Evolutionary conservation across 805 yeast species (phyloP), one percentile per base, ranked within the genome.

Genomic region (Isabelozyma gotoi): DNA sequence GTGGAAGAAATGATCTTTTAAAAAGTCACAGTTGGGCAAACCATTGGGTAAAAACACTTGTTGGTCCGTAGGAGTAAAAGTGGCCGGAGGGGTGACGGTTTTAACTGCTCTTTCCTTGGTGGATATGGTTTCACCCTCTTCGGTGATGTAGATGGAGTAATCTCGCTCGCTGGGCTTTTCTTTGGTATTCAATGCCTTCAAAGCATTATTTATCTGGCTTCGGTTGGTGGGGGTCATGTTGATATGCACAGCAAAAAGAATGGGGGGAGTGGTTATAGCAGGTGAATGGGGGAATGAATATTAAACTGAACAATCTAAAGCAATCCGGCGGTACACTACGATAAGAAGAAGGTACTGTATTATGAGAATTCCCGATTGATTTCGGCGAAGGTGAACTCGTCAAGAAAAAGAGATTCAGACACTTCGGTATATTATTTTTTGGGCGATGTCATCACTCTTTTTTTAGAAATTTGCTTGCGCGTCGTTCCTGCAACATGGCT

Each of bases 1-100:
- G 33, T 76, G 71, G 50, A 74, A 68, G 52, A 91, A 85, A 66
- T 89, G 97, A 19, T 81, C 77, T 50, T 77, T 81, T 43, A 94
- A 64, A 54, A 87, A 86, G 34, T 68, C 80, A 52, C 82, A 77
- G 57, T 89, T 80, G 8, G 97, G 97, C 45, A 80, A 66, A 2
- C 88, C 90, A 42, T 75, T 73, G 3, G 68, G 63, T 33, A 61
- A 60, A 54, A 89, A 92, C 14, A 92, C 70, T 58, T 87, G 81
- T 4, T 67, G 76, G 58, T 91, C 88, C 0, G 76, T 62, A 0
- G 97, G 97, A 14, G 70, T 70, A 37, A 65, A 63, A 7, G 80
- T 64, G 1, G 86, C 85, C 0, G 96, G 90, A 2, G 90, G 82
- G 0, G 76, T 69, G 3, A 90, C 91, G 3, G 68, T 41, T 27